Conservation (phyloP, 179 eudicot genomes). For the Beta lomatogona region DNA sequence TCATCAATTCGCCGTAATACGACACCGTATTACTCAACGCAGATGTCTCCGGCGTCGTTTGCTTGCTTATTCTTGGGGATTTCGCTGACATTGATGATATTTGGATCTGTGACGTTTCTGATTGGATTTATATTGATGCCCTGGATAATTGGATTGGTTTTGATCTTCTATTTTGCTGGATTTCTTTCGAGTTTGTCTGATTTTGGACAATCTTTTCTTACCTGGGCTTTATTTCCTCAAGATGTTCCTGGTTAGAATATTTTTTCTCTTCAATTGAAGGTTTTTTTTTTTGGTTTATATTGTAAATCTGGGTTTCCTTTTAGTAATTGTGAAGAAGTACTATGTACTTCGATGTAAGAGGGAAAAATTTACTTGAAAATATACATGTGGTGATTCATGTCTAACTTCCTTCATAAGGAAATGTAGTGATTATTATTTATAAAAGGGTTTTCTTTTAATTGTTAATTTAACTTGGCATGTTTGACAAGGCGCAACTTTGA, state of each 20-base stretch:
- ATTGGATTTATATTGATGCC: slow-evolving; percentile 70
- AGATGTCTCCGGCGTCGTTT: slow-evolving; percentile 51
- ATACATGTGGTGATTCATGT: too few species aligned
- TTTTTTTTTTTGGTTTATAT: not conserved
- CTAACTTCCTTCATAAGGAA: too few species aligned
- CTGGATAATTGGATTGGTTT: slow-evolving; percentile 48
- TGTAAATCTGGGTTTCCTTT: not conserved
- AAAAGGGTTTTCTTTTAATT: too few species aligned
- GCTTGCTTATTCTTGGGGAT: slow-evolving; percentile 59
- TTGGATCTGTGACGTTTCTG: slow-evolving; percentile 53
- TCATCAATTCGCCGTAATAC: slow-evolving; percentile 7
- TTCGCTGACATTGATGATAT: slow-evolving; percentile 62
- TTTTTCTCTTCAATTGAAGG: not conserved
- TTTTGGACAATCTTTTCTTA: slow-evolving; percentile 46
- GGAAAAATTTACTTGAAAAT: too few species aligned
- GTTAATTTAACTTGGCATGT: too few species aligned
- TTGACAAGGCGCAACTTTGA: too few species aligned
- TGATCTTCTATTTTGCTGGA: slow-evolving; percentile 53
- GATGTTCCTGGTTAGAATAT: slow-evolving; percentile 26
- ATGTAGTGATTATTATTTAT: too few species aligned
- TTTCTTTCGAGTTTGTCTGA: slow-evolving; percentile 59
- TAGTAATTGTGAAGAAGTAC: not conserved
- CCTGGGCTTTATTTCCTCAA: slow-evolving; percentile 21
- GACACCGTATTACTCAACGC: slow-evolving; percentile 18
- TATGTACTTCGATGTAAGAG: too few species aligned